Evolutionary conservation across 495 filamentous ascomycete genomes (phyloP), one percentile per base, ranked within the genome.

Genomic region (Amorphotheca resinae): DNA sequence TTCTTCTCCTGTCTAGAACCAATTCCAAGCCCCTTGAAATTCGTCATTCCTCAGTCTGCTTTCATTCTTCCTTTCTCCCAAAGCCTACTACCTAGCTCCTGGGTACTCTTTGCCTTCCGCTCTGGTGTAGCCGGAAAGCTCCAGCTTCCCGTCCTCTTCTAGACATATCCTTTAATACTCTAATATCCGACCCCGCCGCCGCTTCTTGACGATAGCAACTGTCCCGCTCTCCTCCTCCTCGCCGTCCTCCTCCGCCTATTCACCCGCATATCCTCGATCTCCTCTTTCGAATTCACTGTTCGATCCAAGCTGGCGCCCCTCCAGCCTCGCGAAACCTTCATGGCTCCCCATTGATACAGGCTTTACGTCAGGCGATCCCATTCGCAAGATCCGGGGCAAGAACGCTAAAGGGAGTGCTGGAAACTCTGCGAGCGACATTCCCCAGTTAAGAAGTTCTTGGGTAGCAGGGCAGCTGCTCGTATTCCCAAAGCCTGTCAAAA

Each of bases 281-380:
- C 25, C 5, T 28, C 25, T 11, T 28, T 28, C 25, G 25, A 28
- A 11, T 28, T 28, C 25, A 39, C 46, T 16, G 28, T 40, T 33
- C 30, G 30, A 46, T 35, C 32, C 28, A 18, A 15, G 14, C 38
- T 42, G 22, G 33, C 56, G 42, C 42, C 9, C 43, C 48, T 50
- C 42, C 46, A 44, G 52, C 49, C 41, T 45, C 33, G 35, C 37
- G 31, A 40, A 21, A 23, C 52, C 47, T 46, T 30, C 44, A 45
- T 52, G 48, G 52, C 46, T 46, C 46, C 21, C 15, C 39, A 22
- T 22, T 49, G 18, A 43, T 22, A 48, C 44, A 50, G 48, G 11
- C 52, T 54, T 55, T 53, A 54, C 47, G 54, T 54, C 56, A 50
- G 55, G 57, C 59, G 57, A 63, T 64, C 62, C 58, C 57, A 62